phyloP scores from a whole-genome alignment of 2,329 filamentous ascomycete genomes.

The Bisporella sp. region DNA sequence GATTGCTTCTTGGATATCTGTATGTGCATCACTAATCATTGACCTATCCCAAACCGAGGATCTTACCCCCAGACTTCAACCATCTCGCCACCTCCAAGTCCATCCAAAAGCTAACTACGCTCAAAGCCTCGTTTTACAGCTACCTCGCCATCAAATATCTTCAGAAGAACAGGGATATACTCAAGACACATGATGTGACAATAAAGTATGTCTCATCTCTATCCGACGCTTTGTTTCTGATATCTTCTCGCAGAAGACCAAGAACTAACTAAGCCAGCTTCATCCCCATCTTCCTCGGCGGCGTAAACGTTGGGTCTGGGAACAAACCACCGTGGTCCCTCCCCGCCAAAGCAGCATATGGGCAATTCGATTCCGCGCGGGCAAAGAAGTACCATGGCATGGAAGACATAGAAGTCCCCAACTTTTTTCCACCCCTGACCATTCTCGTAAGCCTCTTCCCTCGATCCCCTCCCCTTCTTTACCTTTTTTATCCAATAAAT shows the following conservation, averaged over 20 bases:
- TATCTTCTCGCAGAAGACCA: not conserved
- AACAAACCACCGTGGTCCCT: conserved; percentile 71
- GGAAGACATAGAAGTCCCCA: conserved; percentile 33
- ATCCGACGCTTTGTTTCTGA: not conserved
- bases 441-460: conserved; percentile 38
- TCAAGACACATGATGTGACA: conserved; percentile 52
- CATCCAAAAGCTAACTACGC: not conserved
- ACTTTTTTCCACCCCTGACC: conserved; percentile 48
- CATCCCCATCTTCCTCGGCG: conserved; percentile 65
- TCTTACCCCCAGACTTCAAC: not conserved
- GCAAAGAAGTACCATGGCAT: conserved; percentile 45
- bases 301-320: conserved; percentile 52
- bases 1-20: conserved; percentile 62
- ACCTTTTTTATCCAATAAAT: too few relatives aligned
- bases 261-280: conserved; percentile 40
- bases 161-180: conserved; percentile 43
- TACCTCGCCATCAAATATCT: conserved; percentile 53
- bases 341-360: conserved; percentile 58
- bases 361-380: conserved; percentile 39
- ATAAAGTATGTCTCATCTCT: conserved; percentile 49
- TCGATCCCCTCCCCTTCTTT: conserved; percentile 16
- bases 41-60: not conserved
- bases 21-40: conserved; percentile 28
- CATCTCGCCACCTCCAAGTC: not conserved
- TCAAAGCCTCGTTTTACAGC: conserved; percentile 56